These are phyloP conservation scores for Aspergillus cavernicola DNA, from an alignment of 495 filamentous ascomycete species.

Conservation along the genomic window DNA sequence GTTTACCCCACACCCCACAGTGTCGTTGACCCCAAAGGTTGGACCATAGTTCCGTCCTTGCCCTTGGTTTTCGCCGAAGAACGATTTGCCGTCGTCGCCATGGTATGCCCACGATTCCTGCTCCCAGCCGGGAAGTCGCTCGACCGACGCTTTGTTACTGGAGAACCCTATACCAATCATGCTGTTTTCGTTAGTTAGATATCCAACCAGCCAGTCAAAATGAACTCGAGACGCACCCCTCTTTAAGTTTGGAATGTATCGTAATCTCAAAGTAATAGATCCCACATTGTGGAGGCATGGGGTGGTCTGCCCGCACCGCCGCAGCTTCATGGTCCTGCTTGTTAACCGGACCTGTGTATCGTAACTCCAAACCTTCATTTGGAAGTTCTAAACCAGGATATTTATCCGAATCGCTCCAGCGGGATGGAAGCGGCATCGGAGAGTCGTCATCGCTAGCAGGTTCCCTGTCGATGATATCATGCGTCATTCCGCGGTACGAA, in stretches of 20 bases:
- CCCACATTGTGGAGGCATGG: constrained; percentile 87
- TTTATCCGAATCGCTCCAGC: constrained; percentile 80
- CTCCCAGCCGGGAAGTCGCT: constrained; percentile 90
- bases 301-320: constrained; percentile 78
- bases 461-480: constrained; percentile 80
- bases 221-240: constrained; percentile 63
- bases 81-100: constrained; percentile 90
- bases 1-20: constrained; percentile 90
- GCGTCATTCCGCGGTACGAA: constrained; percentile 77
- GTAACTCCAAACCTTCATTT: constrained; percentile 72
- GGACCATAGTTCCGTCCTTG: constrained; percentile 75
- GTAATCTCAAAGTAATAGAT: constrained; percentile 96
- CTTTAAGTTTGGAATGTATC: constrained; percentile 78
- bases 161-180: constrained; percentile 91
- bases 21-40: constrained; percentile 69
- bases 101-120: constrained; percentile 96
- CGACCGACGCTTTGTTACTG: constrained; percentile 66
- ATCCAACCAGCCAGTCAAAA: background rate
- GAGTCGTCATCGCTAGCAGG: constrained; percentile 54
- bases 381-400: constrained; percentile 67
- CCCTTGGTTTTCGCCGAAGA: constrained; percentile 60
- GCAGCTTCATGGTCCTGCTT: constrained; percentile 77
- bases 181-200: constrained; percentile 39
- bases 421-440: constrained; percentile 67
- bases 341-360: constrained; percentile 61